These are phyloP conservation scores for Quercus engelmannii DNA, from an alignment of 306 rosid genomes.

Conservation along the genomic window DNA sequence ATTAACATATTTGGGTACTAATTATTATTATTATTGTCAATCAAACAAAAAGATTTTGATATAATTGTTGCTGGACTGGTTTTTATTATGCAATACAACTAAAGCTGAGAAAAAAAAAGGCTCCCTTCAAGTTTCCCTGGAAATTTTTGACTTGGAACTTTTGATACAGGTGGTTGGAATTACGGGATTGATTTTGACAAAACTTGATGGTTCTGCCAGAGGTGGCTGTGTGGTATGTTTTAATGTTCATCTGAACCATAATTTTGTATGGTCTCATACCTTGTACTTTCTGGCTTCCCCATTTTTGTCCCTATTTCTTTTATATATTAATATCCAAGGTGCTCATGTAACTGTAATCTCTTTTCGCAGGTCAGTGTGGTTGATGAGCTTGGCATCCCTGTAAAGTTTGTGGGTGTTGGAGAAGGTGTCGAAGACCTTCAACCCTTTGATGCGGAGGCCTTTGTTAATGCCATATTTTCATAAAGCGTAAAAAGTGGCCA, in stretches of 20 bases:
- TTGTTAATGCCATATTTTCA: constrained; percentile 84
- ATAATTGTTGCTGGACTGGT: neutral
- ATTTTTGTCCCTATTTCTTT: neutral
- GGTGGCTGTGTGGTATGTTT: constrained; percentile 96
- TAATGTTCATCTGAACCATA: constrained; percentile 14
- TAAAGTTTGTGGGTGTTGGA: constrained; percentile 95
- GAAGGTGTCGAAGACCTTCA: constrained; percentile 92
- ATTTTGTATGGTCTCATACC: neutral
- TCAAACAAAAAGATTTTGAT: neutral
- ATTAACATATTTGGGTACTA: constrained; percentile 14
- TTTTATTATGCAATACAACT: neutral
- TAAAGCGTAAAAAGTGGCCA: constrained; percentile 13
- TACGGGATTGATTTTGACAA: constrained; percentile 88
- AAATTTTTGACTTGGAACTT: constrained; percentile 19
- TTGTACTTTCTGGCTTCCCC: neutral
- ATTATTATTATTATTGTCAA: neutral
- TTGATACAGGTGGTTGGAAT: constrained; percentile 75
- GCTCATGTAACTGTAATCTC: neutral
- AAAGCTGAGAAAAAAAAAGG: too few relatives aligned
- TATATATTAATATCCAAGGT: neutral
- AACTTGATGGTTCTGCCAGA: constrained; percentile 95
- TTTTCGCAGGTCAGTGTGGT: constrained; percentile 87
- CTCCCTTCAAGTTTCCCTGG: neutral
- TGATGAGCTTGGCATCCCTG: constrained; percentile 92
- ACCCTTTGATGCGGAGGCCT: constrained; percentile 92